Evolutionary conservation across 805 yeast species (phyloP).

Genomic region (Candida corydali): DNA sequence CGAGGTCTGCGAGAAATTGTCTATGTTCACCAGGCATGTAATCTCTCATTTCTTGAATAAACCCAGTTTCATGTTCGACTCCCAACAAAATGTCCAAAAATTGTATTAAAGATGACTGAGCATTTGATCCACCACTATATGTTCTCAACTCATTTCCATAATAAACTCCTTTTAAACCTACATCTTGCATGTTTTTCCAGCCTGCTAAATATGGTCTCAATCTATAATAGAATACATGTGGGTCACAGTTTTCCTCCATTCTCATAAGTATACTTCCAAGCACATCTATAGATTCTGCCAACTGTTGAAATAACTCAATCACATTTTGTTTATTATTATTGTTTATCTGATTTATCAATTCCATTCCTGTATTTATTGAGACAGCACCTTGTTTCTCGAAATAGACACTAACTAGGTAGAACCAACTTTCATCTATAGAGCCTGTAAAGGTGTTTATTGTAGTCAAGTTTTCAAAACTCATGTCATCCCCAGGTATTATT

Average conservation of each 20-base stretch:
- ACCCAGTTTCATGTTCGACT: slow-evolving; percentile 62
- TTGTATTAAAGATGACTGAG: slow-evolving; percentile 87
- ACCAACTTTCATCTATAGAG: slow-evolving; percentile 89
- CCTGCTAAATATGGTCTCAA: slow-evolving; percentile 91
- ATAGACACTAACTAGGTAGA: slow-evolving; percentile 80
- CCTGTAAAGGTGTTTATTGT: slow-evolving; percentile 87
- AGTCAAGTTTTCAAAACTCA: slow-evolving; percentile 63
- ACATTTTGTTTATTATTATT: slow-evolving; percentile 40
- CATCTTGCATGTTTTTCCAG: slow-evolving; percentile 87
- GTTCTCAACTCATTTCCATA: slow-evolving; percentile 68
- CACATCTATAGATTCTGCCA: slow-evolving; percentile 73
- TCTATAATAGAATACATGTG: slow-evolving; percentile 82
- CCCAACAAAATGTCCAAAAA: slow-evolving; percentile 73
- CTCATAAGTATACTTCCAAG: slow-evolving; percentile 69
- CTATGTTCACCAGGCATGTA: slow-evolving; percentile 91
- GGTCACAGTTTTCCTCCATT: slow-evolving; percentile 94
- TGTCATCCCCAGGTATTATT: slow-evolving; percentile 43
- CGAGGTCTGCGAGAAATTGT: slow-evolving; percentile 62
- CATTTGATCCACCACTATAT: slow-evolving; percentile 90
- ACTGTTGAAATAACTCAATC: slow-evolving; percentile 46
- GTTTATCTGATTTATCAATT: slow-evolving; percentile 57
- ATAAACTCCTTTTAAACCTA: slow-evolving; percentile 74
- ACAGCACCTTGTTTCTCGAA: slow-evolving; percentile 81
- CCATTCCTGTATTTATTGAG: slow-evolving; percentile 62
- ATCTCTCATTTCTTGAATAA: slow-evolving; percentile 76